Base-by-base conservation (phyloP, 2,329 filamentous ascomycete genomes). In the Fusarium nisikadoi region DNA sequence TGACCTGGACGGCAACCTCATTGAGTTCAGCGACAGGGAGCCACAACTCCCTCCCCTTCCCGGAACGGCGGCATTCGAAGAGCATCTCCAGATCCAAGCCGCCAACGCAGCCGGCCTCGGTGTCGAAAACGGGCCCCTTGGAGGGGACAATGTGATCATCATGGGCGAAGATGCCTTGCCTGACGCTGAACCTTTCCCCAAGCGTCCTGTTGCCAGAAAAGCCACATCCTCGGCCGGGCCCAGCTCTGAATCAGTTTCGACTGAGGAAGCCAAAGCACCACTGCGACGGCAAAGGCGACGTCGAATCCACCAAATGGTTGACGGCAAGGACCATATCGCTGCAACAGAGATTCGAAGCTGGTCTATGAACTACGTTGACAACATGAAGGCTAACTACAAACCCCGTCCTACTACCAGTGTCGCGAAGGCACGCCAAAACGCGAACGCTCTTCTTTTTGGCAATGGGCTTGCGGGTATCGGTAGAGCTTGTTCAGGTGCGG, bases 1-100 rank as follows among this genome's bases (percentile, higher is more conserved):
- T 57, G 87, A 88, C 66, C 83, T 79, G 29, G 78, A 88, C 14
- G 87, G 87, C 41, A 88, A 88, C 64, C 76, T 88, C 39, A 72
- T 86, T 43, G 81, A 81, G 29, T 70, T 83, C 7, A 65, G 79
- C 17, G 83, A 86, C 20, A 76, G 62, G 9, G 76, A 82, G 23
- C 80, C 80, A 25, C 83, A 86, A 39, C 77, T 88, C 36, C 86
- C 86, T 38, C 77, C 77, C 23, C 77, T 86, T 31, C 81, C 79
- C 38, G 71, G 59, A 12, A 50, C 65, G 13, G 67, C 57, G 12
- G 64, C 56, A 41, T 75, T 56, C 63, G 68, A 56, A 23, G 50
- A 49, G 23, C 63, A 62, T 9, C 43, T 73, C 7, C 47, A 64
- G 9, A 39, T 62, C 3, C 69, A 65, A 27, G 64, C 55, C 39